Evolutionary conservation across 768 basidiomycete species (phyloP), one percentile per base, ranked within the genome.

Genomic region (Hysterangium stoloniferum): DNA sequence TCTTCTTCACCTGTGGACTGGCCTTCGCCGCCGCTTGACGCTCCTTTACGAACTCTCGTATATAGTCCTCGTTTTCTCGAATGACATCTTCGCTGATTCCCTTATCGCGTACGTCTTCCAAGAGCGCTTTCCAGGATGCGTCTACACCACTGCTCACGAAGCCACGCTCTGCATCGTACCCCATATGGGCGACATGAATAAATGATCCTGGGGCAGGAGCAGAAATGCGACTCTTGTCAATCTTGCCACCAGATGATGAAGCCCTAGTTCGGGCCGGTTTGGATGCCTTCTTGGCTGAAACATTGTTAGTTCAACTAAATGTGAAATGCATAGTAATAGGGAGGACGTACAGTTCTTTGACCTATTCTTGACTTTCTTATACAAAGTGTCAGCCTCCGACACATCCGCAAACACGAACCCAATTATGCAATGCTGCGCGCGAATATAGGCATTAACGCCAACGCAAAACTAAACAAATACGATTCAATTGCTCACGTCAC

Each of bases 161-260:
- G 2, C 95, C 95, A 22, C 81, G 78, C 56, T 95, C 82, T 0
- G 77, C 64, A 59, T 96, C 88, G 64, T 85, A 96, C 11, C 93
- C 94, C 87, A 99, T 95, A 62, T 97, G 94, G 0, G 86, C 91
- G 37, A 96, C 75, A 61, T 97, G 94, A 52, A 79, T 76, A 71
- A 97, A 97, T 6, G 84, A 84, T 12, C 82, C 82, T 1, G 70
- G 64, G 4, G 80, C 77, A 2, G 93, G 94, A 0, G 73, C 85
- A 9, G 91, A 93, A 43, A 98, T 97, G 73, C 85, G 78, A 1
- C 89, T 86, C 66, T 96, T 97, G 70, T 95, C 86, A 52, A 97
- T 87, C 65, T 82, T 86, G 41, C 88, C 85, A 6, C 79, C 78
- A 56, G 80, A 82, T 44, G 68, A 62, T 9, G 49, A 51, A 2